These are phyloP conservation scores for Grosmannia penicillata DNA, from an alignment of 2,329 filamentous ascomycete species.

Conservation along the genomic window DNA sequence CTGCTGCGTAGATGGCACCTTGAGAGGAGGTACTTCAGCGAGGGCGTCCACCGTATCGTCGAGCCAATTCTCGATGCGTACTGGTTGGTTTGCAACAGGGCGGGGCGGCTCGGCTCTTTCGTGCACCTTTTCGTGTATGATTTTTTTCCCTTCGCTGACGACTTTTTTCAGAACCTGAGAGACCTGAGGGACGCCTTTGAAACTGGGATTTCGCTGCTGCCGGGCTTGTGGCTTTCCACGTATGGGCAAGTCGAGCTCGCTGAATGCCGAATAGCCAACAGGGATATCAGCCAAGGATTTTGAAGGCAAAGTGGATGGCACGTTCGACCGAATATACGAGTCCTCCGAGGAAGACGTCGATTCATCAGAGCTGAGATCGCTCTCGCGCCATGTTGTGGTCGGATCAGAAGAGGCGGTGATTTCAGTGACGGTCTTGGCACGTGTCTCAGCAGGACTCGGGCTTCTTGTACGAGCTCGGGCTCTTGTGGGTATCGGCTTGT, in stretches of 20 bases:
- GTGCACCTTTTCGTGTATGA: constrained; percentile 45
- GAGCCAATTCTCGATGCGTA: constrained; percentile 52
- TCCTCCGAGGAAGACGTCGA: constrained; percentile 3
- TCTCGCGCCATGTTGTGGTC: constrained; percentile 17
- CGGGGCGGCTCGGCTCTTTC: constrained; percentile 42
- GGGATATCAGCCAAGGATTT: constrained; percentile 47
- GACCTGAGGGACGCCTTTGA: constrained; percentile 45
- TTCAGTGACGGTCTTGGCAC: constrained; percentile 8
- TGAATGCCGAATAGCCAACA: constrained; percentile 52
- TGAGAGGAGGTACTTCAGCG: constrained; percentile 24
- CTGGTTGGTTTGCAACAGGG: constrained; percentile 38
- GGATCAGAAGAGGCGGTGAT: constrained; percentile 11
- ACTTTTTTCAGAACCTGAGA: constrained; percentile 52
- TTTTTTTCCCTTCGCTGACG: constrained; percentile 48
- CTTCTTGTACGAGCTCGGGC: constrained; percentile 11
- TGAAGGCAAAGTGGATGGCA: constrained; percentile 26
- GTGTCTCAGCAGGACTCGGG: constrained; percentile 16
- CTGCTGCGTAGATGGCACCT: constrained; percentile 13
- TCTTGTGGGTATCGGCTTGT: constrained; percentile 1
- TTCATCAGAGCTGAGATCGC: constrained; percentile 6
- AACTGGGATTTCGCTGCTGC: constrained; percentile 38
- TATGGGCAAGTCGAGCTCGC: constrained; percentile 42
- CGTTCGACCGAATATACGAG: constrained; percentile 22
- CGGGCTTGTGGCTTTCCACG: constrained; percentile 30
- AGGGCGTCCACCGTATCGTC: constrained; percentile 49